Evolutionary conservation across 106 monocot species (phyloP).

Genomic region (Platanthera guangdongensis): DNA sequence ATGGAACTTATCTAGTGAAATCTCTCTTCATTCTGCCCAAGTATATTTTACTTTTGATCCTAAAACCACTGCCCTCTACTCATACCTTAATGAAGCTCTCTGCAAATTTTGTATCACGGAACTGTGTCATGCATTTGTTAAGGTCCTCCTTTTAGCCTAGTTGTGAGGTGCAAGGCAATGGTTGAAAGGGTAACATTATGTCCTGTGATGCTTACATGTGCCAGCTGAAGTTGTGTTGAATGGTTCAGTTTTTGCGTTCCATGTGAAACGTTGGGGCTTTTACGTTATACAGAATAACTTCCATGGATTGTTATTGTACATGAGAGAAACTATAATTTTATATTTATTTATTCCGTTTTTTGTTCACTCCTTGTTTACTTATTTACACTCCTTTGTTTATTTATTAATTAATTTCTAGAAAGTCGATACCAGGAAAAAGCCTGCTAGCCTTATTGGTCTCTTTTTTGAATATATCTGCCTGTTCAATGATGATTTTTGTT

Average conservation of each 20-base stretch:
- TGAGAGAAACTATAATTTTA: neutral
- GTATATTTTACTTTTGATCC: neutral
- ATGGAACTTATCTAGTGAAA: neutral
- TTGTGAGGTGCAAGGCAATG: neutral
- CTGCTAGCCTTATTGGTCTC: neutral
- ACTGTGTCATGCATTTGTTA: neutral
- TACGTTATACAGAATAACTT: neutral
- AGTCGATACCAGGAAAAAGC: neutral
- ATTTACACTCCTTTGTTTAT: neutral
- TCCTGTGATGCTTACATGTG: neutral
- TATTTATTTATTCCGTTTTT: neutral
- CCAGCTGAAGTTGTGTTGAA: neutral
- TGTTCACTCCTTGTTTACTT: neutral
- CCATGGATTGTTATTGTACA: neutral
- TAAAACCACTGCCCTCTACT: neutral
- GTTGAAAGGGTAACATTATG: neutral
- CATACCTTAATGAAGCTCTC: neutral
- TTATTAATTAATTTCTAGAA: neutral
- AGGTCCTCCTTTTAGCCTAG: neutral
- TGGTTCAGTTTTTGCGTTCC: neutral
- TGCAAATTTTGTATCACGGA: neutral
- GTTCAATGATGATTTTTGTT: neutral
- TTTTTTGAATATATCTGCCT: neutral
- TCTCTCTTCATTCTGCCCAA: neutral
- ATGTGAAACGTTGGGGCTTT: neutral